Evolutionary conservation across 305 asterid genomes (phyloP), one percentile per base, ranked within the genome.

Genomic region (Plantago coronopus): DNA sequence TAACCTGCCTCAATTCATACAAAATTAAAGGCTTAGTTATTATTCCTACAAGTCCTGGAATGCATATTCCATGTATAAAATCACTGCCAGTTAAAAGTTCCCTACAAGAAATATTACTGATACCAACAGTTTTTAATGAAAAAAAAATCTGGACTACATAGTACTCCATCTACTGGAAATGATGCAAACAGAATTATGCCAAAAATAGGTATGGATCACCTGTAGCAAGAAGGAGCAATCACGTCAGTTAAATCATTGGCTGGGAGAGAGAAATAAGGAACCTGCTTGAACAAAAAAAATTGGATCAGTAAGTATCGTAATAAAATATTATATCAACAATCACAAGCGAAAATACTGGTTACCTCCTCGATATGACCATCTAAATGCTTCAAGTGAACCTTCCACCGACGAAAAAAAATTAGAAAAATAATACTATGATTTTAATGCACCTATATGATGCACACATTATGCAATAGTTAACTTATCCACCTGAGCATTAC

Each of bases 291-390:
- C 57, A 72, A 80, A 47, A 74, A n/a, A 67, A 57, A 54, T 65
- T 68, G 70, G 72, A 81, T 79, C 69, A 78, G 79, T 75, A 58
- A 72, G 59, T 69, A 66, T 25, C 21, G 37, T 55, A 19, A 48
- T 54, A 54, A 66, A 73, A 65, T 62, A 67, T 62, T 19, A 72
- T n/a, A n/a, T n/a, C 63, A 62, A 17, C 57, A 66, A 70, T 65
- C 34, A 62, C 54, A 81, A 64, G 69, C n/a, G 57, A 57, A 21
- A 21, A 44, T 55, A 45, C 40, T 23, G 29, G 31, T 42, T 66
- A 91, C 98, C 96, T 91, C 96, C 82, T 91, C 98, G 68, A 84
- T 86, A 74, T 80, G 98, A 61, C 98, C 98, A 63, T 91, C 98
- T 67, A 91, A 81, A 83, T 91, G 98, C 85, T 91, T 91, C 83